phyloP scores from a whole-genome alignment of 2,329 filamentous ascomycete species.

The Plenodomus biglobosus region DNA sequence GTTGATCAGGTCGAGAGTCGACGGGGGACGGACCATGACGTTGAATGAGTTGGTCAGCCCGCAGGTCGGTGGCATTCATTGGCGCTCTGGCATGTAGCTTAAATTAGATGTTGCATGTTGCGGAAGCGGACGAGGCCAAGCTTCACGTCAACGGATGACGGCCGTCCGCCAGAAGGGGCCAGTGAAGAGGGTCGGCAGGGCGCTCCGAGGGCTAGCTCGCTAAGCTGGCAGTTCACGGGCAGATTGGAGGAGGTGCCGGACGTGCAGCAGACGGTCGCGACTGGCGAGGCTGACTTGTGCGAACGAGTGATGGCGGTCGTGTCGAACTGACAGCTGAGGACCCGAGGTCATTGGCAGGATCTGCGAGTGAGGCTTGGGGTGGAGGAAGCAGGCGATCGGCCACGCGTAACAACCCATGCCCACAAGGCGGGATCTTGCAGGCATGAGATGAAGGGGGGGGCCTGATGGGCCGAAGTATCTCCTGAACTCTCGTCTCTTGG shows the following conservation, averaged over 20 bases:
- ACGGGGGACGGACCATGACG: conserved; percentile 10
- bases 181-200: conserved; percentile 2
- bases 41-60: conserved; percentile 5
- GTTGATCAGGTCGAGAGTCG: too few species aligned
- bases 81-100: conserved; percentile 3
- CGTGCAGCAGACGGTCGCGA: neutral
- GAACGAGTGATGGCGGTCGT: neutral
- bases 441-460: conserved; percentile 31
- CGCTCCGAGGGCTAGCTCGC: neutral
- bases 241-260: neutral
- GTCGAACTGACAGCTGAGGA: neutral
- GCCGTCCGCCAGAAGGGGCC: neutral
- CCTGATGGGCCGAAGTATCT: conserved; percentile 33
- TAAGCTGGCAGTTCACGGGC: neutral
- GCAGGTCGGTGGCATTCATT: conserved; percentile 4
- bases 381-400: conserved; percentile 32
- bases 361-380: conserved; percentile 42
- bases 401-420: conserved; percentile 24
- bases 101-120: conserved; percentile 1
- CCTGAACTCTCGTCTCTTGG: conserved; percentile 21
- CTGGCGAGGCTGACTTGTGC: too few species aligned
- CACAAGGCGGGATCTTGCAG: conserved; percentile 29
- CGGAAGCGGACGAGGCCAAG: neutral
- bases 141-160: too few species aligned
- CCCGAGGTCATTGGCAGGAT: conserved; percentile 24